Percentiles rank a stretch among this genome's conserved stretches.
Evolutionary conservation across 176 grass and related monocot genomes (phyloP).

Genomic region (Cenchrus purpureus): DNA sequence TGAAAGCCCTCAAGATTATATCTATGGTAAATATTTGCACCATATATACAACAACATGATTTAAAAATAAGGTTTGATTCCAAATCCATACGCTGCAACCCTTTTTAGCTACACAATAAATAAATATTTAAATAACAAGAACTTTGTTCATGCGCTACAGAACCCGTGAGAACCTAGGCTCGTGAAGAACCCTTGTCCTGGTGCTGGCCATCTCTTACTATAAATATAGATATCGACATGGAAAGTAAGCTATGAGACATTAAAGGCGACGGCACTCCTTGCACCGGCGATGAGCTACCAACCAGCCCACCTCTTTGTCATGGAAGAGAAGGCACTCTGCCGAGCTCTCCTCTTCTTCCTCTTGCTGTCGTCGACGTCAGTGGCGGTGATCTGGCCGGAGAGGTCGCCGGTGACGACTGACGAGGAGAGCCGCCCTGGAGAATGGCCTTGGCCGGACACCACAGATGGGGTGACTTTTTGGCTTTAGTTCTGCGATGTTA

Average conservation of each 20-base stretch:
- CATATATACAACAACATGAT: not conserved
- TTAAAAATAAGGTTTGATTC: not conserved
- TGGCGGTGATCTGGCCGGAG: not conserved
- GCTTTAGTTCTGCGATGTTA: not conserved
- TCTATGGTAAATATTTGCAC: too few relatives aligned
- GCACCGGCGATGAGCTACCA: not conserved
- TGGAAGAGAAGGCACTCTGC: constrained; percentile 8
- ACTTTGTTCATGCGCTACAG: not conserved
- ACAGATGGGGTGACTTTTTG: constrained; percentile 56
- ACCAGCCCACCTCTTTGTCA: not conserved
- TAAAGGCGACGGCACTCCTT: not conserved
- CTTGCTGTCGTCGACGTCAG: constrained; percentile 3
- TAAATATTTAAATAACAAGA: not conserved
- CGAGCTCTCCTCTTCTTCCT: constrained; percentile 2
- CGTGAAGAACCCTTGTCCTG: constrained; percentile 6
- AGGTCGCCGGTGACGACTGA: not conserved
- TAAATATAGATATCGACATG: not conserved
- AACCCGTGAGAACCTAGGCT: constrained; percentile 16
- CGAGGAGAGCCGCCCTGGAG: constrained; percentile 18
- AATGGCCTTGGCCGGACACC: constrained; percentile 57
- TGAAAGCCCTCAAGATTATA: too few relatives aligned
- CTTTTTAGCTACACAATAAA: not conserved
- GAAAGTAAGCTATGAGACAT: constrained; percentile 1
- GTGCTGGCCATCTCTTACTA: constrained; percentile 8
- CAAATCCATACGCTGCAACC: not conserved